phyloP scores from a whole-genome alignment of 306 rosid genomes.

The apple (Malus domestica) region ASM211411v1 NC_041803.1:8582501-8583000 shows the following conservation, averaged over 20 bases:
- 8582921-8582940: slow-evolving; percentile 73
- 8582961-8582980: background rate
- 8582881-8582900: slow-evolving; percentile 66
- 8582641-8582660: slow-evolving; percentile 84
- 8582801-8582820: slow-evolving; percentile 70
- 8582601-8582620: slow-evolving; percentile 49
- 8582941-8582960: background rate
- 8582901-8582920: slow-evolving; percentile 56
- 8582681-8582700: background rate
- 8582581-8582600: slow-evolving; percentile 72
- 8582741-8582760: background rate
- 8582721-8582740: background rate
- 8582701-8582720: background rate
- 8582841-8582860: slow-evolving; percentile 47
- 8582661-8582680: slow-evolving; percentile 28
- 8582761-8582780: slow-evolving; percentile 50
- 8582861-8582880: slow-evolving; percentile 82
- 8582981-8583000: background rate
- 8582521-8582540: slow-evolving; percentile 53
- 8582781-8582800: slow-evolving; percentile 73
- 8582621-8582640: slow-evolving; percentile 62
- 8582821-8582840: slow-evolving; percentile 71
- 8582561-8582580: slow-evolving; percentile 64
- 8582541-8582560: slow-evolving; percentile 29
- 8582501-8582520: slow-evolving; percentile 57